Evolutionary conservation across 1,284 basidiomycete species (phyloP).

Genomic region (Irpex lacteus): DNA sequence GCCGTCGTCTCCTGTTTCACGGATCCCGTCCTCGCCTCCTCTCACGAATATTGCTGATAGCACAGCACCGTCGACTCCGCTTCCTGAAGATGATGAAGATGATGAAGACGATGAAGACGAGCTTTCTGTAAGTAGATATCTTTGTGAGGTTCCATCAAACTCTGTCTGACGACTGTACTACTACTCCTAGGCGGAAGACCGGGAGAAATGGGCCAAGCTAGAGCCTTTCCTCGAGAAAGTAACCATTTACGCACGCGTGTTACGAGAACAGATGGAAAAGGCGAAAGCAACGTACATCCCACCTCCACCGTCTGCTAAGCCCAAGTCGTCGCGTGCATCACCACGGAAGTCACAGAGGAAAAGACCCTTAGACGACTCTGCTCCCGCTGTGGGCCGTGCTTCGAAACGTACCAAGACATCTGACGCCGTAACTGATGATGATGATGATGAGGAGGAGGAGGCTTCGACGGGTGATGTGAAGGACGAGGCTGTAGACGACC

Average conservation of each 20-base stretch:
- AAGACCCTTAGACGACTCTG: constrained; percentile 10
- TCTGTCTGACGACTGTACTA: background rate
- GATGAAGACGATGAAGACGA: constrained; percentile 13
- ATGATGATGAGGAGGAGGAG: constrained; percentile 22
- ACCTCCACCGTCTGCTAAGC: background rate
- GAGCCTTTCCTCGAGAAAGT: constrained; percentile 63
- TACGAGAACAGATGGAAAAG: constrained; percentile 64
- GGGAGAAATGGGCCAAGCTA: constrained; percentile 47
- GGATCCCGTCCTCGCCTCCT: background rate
- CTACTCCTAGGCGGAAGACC: constrained; percentile 37
- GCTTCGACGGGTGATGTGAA: constrained; percentile 23
- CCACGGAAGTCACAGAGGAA: constrained; percentile 6
- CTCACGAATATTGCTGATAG: background rate
- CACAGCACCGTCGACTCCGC: background rate
- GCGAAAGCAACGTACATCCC: constrained; percentile 26
- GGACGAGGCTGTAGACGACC: constrained; percentile 27
- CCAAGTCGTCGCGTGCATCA: constrained; percentile 5
- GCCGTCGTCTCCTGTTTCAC: background rate
- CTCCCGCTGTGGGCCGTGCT: constrained; percentile 16
- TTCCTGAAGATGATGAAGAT: background rate
- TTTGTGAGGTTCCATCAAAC: background rate
- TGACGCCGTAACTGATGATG: constrained; percentile 20
- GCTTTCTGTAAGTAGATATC: constrained; percentile 9
- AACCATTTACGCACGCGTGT: constrained; percentile 53
- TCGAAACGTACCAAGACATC: constrained; percentile 25